These are phyloP conservation scores for Naganishia albida DNA, from an alignment of 1,284 basidiomycete genomes.

Conservation along the genomic window DNA sequence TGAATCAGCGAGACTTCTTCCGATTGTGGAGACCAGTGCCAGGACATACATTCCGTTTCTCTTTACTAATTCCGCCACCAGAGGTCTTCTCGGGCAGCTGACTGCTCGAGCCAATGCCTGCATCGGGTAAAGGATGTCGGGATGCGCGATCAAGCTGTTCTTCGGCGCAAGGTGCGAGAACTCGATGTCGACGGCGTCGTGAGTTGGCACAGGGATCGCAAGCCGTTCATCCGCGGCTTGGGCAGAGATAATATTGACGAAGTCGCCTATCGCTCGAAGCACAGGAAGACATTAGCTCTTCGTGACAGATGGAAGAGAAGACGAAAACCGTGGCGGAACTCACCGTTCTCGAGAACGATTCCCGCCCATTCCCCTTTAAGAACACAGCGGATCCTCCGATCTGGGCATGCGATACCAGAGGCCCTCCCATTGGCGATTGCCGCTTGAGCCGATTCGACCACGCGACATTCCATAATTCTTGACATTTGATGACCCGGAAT, in stretches of 20 bases:
- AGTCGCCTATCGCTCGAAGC: conserved; percentile 61
- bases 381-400: conserved; percentile 34
- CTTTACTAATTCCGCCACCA: conserved; percentile 67
- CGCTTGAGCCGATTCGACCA: conserved; percentile 7
- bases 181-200: conserved; percentile 33
- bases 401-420: background rate
- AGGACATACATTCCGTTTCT: conserved; percentile 40
- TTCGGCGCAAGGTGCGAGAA: conserved; percentile 46
- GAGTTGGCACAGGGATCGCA: background rate
- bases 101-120: conserved; percentile 80
- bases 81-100: conserved; percentile 76
- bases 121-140: conserved; percentile 83
- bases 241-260: conserved; percentile 67
- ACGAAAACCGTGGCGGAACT: conserved; percentile 7
- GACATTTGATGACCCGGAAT: background rate
- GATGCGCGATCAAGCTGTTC: conserved; percentile 71
- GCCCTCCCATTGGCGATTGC: conserved; percentile 32
- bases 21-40: no score
- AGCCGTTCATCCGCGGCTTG: conserved; percentile 11
- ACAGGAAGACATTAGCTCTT: conserved; percentile 8
- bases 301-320: background rate
- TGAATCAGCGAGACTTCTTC: background rate
- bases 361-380: conserved; percentile 46
- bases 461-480: conserved; percentile 9
- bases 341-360: conserved; percentile 38